Evolutionary conservation across 106 monocot species (phyloP), one percentile per base, ranked within the genome.

Genomic region (Dendrobium huoshanense): DNA sequence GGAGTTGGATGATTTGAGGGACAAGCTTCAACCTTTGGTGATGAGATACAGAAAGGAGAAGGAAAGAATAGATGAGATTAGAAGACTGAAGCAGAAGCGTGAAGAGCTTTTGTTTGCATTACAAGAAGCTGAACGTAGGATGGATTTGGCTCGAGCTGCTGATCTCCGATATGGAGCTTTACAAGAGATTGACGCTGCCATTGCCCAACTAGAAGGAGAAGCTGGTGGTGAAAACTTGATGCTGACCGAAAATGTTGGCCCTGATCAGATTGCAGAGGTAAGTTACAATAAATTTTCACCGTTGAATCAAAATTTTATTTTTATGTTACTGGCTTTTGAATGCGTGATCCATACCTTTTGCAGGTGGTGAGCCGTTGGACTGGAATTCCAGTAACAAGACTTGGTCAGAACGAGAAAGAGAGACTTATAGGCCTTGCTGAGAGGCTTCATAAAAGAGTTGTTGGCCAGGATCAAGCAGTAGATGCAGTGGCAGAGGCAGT

Each of bases 211-310:
- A 4, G 96, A 94, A 79, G 90, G 86, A 15, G 87, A 84, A 15
- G 80, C 89, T 3, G 85, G 89, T 22, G 83, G 87, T 33, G 94
- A 94, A 24, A 97, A 91, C 77, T 72, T 92, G 51, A 97, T 97
- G 94, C 67, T 97, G 9, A 94, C 94, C 2, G 97, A 94, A 78
- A 92, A 86, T 0, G 92, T 97, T 43, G 92, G 97, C 5, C 94
- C 94, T 1, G 97, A 97, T 0, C 94, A 94, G n/a, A 97, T 97
- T 56, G 90, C 94, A 80, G 97, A 97, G 92, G 95, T 92, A 84
- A 7, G 81, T 5, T 77, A 5, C 47, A 27, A 27, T 65, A 49
- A 70, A 37, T 55, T 37, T 55, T 22, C 72, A 33, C 67, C 29
- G 10, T 33, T 25, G 7, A 31, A 79, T 72, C 27, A 4, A 37